Evolutionary conservation across 2,329 filamentous ascomycete species (phyloP).

Genomic region (Cyanodermella asteris): DNA sequence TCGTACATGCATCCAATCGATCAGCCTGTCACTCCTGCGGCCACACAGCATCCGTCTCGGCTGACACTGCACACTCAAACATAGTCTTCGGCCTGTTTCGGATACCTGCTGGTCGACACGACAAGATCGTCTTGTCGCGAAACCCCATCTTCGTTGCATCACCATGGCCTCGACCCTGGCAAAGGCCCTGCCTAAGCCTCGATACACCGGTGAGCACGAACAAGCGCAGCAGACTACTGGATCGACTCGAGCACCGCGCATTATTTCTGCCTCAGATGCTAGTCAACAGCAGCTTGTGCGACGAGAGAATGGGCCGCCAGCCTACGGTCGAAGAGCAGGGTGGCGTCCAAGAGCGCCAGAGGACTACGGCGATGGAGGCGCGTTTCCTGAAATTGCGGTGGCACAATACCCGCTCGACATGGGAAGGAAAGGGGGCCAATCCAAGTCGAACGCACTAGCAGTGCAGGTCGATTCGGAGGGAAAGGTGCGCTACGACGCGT

Average conservation of each 20-base stretch:
- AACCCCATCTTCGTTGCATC: too few species aligned
- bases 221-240: constrained; percentile 28
- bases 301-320: constrained; percentile 62
- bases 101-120: too few species aligned
- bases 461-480: constrained; percentile 79
- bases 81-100: too few species aligned
- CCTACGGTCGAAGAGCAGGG: constrained; percentile 68
- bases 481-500: constrained; percentile 90
- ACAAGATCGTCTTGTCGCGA: too few species aligned
- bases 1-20: too few species aligned
- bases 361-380: constrained; percentile 89
- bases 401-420: constrained; percentile 93
- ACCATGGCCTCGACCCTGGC: constrained; percentile 50
- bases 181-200: constrained; percentile 66
- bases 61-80: too few species aligned
- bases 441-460: constrained; percentile 67
- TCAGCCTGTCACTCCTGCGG: too few species aligned
- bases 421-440: constrained; percentile 51
- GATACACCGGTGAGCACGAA: constrained; percentile 77
- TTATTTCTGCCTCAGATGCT: constrained; percentile 6
- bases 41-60: too few species aligned
- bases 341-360: constrained; percentile 79
- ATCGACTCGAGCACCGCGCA: neutral
- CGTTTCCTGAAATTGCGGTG: constrained; percentile 81
- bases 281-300: constrained; percentile 5